A percentile compares a stretch with the other conserved stretches of the same genome.
Evolutionary conservation across 352 stramenopile species (phyloP).

Genomic region (Phytophthora lateralis): DNA sequence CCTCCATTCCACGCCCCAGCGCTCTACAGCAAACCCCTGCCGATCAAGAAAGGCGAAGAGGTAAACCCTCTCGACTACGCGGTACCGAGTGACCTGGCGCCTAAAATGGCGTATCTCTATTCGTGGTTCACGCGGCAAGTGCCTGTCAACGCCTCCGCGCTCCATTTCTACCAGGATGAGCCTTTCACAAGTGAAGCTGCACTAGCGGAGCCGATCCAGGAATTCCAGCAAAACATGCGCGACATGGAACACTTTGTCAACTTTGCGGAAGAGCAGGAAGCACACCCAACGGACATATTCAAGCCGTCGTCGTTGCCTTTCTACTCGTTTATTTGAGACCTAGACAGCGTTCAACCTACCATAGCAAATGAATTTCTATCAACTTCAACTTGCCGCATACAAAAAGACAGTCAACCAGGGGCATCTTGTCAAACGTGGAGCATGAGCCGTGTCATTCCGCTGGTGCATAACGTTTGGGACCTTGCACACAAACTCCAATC

Average conservation of each 20-base stretch:
- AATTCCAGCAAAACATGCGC: slow-evolving; percentile 38
- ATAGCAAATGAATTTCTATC: not conserved
- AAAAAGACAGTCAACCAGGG: slow-evolving; percentile 7
- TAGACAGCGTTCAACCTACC: not conserved
- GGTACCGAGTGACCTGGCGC: slow-evolving; percentile 40
- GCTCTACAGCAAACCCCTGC: slow-evolving; percentile 40
- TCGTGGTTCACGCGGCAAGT: slow-evolving; percentile 36
- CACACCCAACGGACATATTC: slow-evolving; percentile 63
- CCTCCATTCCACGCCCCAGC: slow-evolving; percentile 34
- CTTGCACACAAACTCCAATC: no score
- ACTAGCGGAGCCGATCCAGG: slow-evolving; percentile 23
- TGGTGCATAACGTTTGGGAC: no score
- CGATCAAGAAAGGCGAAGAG: slow-evolving; percentile 30
- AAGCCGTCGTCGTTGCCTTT: slow-evolving; percentile 39
- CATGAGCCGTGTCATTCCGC: no score
- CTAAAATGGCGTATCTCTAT: slow-evolving; percentile 34
- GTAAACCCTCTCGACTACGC: slow-evolving; percentile 45
- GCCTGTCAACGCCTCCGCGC: slow-evolving; percentile 20
- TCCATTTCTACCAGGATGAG: slow-evolving; percentile 27
- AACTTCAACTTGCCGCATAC: slow-evolving; percentile 17
- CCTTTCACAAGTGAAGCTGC: slow-evolving; percentile 30
- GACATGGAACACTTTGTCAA: slow-evolving; percentile 45
- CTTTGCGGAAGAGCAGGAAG: slow-evolving; percentile 90
- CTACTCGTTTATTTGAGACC: slow-evolving; percentile 35
- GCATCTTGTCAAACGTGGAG: no score